Base-by-base conservation (phyloP, 2,329 filamentous ascomycete genomes). In the Fusarium avenaceum region DNA sequence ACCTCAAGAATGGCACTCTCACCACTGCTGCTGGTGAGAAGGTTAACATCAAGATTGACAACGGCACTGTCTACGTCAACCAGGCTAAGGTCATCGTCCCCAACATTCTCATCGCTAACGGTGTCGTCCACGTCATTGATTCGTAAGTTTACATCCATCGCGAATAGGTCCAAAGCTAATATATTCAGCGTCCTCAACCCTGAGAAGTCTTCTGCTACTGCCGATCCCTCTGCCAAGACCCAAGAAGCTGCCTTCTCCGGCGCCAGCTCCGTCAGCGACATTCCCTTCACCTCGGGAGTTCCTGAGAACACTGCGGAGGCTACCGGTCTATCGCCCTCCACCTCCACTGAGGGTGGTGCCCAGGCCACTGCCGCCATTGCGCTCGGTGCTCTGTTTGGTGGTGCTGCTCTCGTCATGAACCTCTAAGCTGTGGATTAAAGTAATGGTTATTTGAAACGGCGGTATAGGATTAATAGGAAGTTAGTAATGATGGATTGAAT, bases 121-220 rank as follows among this genome's bases (percentile, higher is more conserved):
- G 87, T 26, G 86, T 89, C 3, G 75, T 87, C 4, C 86, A 89
- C 69, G 79, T 88, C 15, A 80, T 88, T 38, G 87, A 91, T 72
- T 80, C 81, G 85, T 86, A 76, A 74, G 83, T 76, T 3, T 46
- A 7, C 19, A 2, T 22, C 14, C 8, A 14, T 7, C 17, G 20
- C 2, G 32, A 6, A 3, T 8, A n/a, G 10, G 22, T 40, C 38
- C 22, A 3, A 46, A 17, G 15, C 35, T 47, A 81, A 17, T 17
- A 78, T 84, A 39, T 83, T 86, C 72, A 81, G 80, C 42, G 81
- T 84, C 3, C 73, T 84, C 19, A 83, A 80, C 71, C 82, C 81
- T 6, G 71, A 80, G 30, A 77, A 72, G 19, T 55, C 78, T 4
- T 72, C 71, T 4, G 67, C 72, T 14, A 81, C 80, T 0, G 76